Percentiles rank a stretch among this genome's conserved stretches.
phyloP scores from a whole-genome alignment of 2,329 filamentous ascomycete genomes.

The Chaetoscypha palmicola region DNA sequence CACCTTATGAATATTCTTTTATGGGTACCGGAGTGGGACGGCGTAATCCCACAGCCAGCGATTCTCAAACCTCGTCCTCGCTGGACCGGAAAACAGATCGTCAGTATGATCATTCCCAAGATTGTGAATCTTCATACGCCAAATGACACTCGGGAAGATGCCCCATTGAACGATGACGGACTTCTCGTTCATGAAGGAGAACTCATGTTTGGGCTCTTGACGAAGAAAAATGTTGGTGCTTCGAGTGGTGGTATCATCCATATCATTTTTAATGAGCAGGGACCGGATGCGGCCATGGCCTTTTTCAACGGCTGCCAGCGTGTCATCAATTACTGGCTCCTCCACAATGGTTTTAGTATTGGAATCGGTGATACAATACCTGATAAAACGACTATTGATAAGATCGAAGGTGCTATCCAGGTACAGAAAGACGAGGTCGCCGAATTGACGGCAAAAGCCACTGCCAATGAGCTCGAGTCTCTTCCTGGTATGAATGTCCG shows the following conservation, averaged over 20 bases:
- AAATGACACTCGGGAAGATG: constrained; percentile 52
- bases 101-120: constrained; percentile 83
- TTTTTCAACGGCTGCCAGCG: constrained; percentile 96
- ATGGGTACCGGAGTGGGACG: constrained; percentile 98
- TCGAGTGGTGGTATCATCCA: constrained; percentile 87
- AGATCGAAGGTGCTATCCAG: constrained; percentile 76
- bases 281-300: constrained; percentile 74
- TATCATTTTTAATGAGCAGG: constrained; percentile 92
- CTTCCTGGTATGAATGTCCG: constrained; percentile 97
- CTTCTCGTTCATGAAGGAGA: constrained; percentile 80
- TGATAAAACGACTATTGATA: constrained; percentile 73
- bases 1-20: constrained; percentile 95
- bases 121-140: constrained; percentile 72
- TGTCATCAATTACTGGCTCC: constrained; percentile 93
- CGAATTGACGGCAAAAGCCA: constrained; percentile 67
- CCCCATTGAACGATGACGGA: constrained; percentile 67
- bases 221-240: constrained; percentile 92
- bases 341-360: constrained; percentile 95
- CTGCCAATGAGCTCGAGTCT: constrained; percentile 82
- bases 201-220: constrained; percentile 81
- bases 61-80: constrained; percentile 86
- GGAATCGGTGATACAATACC: constrained; percentile 98
- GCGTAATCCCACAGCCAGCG: constrained; percentile 85
- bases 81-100: constrained; percentile 98
- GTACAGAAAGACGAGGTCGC: constrained; percentile 77